Evolutionary conservation across 1,139 yeast genomes (phyloP).

Genomic region (Scheffersomyces titani): DNA sequence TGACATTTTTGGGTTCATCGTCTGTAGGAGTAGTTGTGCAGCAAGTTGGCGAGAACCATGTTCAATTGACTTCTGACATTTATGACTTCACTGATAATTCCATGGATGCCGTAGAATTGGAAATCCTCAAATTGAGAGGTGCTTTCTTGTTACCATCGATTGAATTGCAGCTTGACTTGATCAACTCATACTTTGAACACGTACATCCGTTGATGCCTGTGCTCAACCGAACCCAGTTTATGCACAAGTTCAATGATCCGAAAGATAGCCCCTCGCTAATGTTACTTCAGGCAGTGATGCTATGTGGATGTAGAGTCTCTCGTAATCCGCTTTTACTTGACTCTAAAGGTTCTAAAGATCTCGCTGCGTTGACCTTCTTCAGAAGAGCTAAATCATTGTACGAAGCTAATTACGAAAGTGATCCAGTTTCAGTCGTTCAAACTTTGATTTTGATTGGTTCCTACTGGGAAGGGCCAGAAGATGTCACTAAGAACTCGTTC

Average conservation of each 20-base stretch:
- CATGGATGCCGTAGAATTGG: conserved; percentile 67
- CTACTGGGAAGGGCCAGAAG: conserved; percentile 81
- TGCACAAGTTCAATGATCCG: conserved; percentile 57
- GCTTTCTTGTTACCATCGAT: conserved; percentile 70
- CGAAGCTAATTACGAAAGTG: conserved; percentile 73
- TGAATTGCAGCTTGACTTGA: conserved; percentile 61
- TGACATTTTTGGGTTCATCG: conserved; percentile 46
- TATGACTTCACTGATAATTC: conserved; percentile 38
- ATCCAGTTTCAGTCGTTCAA: conserved; percentile 66
- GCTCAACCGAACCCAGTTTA: conserved; percentile 64
- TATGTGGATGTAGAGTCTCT: conserved; percentile 70
- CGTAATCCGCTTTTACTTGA: conserved; percentile 59
- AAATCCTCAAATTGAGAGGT: conserved; percentile 66
- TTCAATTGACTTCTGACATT: conserved; percentile 42
- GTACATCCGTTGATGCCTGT: conserved; percentile 75
- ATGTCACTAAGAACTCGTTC: conserved; percentile 69
- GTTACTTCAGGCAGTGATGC: conserved; percentile 66
- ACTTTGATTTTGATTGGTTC: conserved; percentile 66
- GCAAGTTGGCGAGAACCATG: conserved; percentile 46
- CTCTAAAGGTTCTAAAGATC: conserved; percentile 53
- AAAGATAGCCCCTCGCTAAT: conserved; percentile 67
- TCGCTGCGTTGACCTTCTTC: conserved; percentile 67
- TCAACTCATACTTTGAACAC: conserved; percentile 63
- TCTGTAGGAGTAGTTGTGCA: conserved; percentile 45
- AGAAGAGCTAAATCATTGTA: conserved; percentile 77